phyloP scores from a whole-genome alignment of 164 flowering plant species.

The Brasenia schreberi region DNA sequence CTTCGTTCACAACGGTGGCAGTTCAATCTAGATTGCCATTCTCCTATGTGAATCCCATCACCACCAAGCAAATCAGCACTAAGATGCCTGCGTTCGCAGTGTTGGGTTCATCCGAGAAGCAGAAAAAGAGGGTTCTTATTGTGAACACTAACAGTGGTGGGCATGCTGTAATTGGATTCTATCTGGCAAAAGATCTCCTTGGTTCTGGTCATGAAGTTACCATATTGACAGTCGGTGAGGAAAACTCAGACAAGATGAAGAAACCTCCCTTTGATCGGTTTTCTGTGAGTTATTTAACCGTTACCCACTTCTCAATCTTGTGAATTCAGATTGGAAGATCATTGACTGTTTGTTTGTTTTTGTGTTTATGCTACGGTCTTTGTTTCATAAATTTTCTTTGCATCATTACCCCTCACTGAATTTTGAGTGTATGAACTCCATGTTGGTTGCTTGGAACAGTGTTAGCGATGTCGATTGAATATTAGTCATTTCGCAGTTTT shows the following conservation, averaged over 20 bases:
- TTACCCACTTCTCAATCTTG: not conserved
- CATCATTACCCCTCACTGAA: too few relatives aligned
- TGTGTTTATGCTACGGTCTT: too few relatives aligned
- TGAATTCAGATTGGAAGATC: not conserved
- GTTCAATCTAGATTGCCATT: not conserved
- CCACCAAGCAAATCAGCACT: conserved; percentile 8
- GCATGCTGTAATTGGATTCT: conserved; percentile 91
- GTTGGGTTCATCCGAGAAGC: conserved; percentile 13
- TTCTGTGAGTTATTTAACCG: conserved; percentile 33
- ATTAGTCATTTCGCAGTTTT: too few relatives aligned
- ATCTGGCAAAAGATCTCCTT: conserved; percentile 85
- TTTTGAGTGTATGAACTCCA: not conserved
- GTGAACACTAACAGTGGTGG: conserved; percentile 91
- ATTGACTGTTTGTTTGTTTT: not conserved
- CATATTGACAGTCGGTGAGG: conserved; percentile 77
- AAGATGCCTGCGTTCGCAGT: conserved; percentile 14
- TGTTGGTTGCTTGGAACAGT: too few relatives aligned
- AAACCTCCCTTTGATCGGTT: conserved; percentile 90
- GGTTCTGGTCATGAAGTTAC: conserved; percentile 83
- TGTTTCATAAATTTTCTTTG: too few relatives aligned
- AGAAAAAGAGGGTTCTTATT: conserved; percentile 82
- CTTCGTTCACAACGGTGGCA: conserved; percentile 1
- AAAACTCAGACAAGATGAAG: conserved; percentile 92
- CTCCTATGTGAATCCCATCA: conserved; percentile 1
- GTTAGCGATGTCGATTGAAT: too few relatives aligned